Percentiles rank a stretch among this genome's conserved stretches.
phyloP scores from a whole-genome alignment of 768 basidiomycete species.

The Cubamyces sp. region DNA sequence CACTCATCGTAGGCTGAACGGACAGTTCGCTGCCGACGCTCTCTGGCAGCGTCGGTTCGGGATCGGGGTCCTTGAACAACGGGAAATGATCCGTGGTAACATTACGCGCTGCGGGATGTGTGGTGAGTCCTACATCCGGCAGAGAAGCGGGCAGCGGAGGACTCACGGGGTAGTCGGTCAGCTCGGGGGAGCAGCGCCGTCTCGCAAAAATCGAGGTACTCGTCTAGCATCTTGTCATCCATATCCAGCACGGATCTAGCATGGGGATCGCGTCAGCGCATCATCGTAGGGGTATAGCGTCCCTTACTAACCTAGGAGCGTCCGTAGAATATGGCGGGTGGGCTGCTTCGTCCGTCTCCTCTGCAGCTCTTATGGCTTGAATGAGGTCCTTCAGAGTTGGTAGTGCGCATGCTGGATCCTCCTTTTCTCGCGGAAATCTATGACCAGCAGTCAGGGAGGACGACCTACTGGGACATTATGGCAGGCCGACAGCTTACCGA shows the following conservation, averaged over 20 bases:
- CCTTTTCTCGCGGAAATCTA: constrained; percentile 48
- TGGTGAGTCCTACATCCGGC: too few species aligned
- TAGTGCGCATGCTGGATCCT: constrained; percentile 66
- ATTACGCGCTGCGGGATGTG: constrained; percentile 18
- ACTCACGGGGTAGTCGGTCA: constrained; percentile 22
- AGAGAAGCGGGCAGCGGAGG: neutral
- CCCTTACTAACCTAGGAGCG: constrained; percentile 48
- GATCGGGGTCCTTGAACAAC: neutral
- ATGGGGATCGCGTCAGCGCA: constrained; percentile 6
- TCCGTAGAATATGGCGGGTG: constrained; percentile 47
- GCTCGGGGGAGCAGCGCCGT: constrained; percentile 44
- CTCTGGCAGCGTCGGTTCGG: neutral
- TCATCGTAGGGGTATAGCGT: neutral
- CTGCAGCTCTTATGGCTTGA: constrained; percentile 42
- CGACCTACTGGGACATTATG: neutral
- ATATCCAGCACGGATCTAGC: constrained; percentile 58
- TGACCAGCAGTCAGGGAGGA: neutral
- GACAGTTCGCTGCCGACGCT: neutral
- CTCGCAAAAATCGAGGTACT: constrained; percentile 69
- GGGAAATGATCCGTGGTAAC: constrained; percentile 29
- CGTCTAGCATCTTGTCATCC: constrained; percentile 55
- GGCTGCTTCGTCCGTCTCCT: constrained; percentile 38
- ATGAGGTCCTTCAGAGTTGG: constrained; percentile 57
- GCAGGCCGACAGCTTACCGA: constrained; percentile 46
- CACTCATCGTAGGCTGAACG: neutral